Evolutionary conservation across 1,284 basidiomycete genomes (phyloP).

Genomic region (Ustilago xerochloae): DNA sequence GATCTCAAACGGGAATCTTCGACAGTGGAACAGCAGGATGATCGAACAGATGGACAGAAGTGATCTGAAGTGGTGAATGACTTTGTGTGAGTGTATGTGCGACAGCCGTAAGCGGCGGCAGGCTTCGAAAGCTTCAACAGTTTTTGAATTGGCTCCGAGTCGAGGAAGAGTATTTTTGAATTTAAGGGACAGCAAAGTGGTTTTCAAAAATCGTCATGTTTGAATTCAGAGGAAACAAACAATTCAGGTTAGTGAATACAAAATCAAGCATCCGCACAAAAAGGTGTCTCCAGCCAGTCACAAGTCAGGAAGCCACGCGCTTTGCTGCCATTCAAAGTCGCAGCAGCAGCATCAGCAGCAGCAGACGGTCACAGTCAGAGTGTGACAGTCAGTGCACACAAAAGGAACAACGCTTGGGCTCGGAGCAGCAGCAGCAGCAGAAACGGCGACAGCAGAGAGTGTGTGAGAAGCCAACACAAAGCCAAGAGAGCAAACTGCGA

Average conservation of each 20-base stretch:
- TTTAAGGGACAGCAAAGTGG: neutral
- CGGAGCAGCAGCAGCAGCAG: neutral
- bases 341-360: no score
- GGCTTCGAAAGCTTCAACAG: neutral
- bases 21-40: no score
- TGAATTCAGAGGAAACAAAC: neutral
- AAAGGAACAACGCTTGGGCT: neutral
- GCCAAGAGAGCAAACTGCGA: neutral
- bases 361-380: no score
- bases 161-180: neutral
- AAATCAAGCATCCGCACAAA: no score
- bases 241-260: neutral
- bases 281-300: no score
- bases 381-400: constrained; percentile 5
- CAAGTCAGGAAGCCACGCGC: no score
- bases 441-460: neutral
- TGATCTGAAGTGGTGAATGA: neutral
- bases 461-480: neutral
- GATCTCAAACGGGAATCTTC: no score
- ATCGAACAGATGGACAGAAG: neutral
- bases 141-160: neutral
- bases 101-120: neutral
- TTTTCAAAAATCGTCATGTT: neutral
- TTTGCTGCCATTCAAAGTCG: no score
- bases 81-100: neutral